Percentiles rank a stretch among this genome's conserved stretches.
Evolutionary conservation across 768 basidiomycete species (phyloP).

Genomic region (Termitomyces sp.): DNA sequence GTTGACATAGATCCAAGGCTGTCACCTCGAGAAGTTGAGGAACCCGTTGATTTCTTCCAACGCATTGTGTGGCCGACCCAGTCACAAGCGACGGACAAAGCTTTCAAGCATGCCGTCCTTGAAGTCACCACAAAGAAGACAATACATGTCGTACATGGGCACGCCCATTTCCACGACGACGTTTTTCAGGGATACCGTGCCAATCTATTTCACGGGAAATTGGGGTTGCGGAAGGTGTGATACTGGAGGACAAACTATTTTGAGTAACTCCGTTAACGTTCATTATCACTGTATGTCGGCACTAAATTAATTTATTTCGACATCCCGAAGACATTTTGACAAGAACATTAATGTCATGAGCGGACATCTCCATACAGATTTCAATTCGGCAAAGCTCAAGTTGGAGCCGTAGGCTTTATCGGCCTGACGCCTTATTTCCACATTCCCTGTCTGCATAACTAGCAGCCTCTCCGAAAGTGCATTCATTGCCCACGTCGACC

Average conservation of each 20-base stretch:
- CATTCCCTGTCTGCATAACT: too few relatives aligned
- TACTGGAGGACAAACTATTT: neutral
- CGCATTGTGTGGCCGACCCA: conserved; percentile 21
- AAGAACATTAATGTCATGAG: too few relatives aligned
- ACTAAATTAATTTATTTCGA: too few relatives aligned
- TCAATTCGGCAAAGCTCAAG: too few relatives aligned
- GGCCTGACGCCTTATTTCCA: too few relatives aligned
- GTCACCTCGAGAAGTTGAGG: conserved; percentile 45
- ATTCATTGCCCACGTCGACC: too few relatives aligned
- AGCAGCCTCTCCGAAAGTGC: too few relatives aligned
- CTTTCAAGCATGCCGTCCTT: neutral
- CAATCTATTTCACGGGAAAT: neutral
- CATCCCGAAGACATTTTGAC: too few relatives aligned
- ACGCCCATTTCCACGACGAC: neutral
- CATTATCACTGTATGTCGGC: too few relatives aligned
- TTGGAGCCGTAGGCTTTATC: too few relatives aligned
- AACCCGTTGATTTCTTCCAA: conserved; percentile 28
- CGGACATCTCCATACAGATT: too few relatives aligned
- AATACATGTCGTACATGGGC: neutral
- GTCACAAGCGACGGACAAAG: conserved; percentile 12
- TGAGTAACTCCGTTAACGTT: too few relatives aligned
- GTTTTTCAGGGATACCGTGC: neutral
- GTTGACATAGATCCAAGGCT: conserved; percentile 41
- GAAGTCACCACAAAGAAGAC: neutral
- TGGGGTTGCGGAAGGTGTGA: neutral